A percentile compares a stretch with the other conserved stretches of the same genome.
phyloP scores from a whole-genome alignment of 352 stramenopile genomes.

The Thalassiosira pacifica region DNA sequence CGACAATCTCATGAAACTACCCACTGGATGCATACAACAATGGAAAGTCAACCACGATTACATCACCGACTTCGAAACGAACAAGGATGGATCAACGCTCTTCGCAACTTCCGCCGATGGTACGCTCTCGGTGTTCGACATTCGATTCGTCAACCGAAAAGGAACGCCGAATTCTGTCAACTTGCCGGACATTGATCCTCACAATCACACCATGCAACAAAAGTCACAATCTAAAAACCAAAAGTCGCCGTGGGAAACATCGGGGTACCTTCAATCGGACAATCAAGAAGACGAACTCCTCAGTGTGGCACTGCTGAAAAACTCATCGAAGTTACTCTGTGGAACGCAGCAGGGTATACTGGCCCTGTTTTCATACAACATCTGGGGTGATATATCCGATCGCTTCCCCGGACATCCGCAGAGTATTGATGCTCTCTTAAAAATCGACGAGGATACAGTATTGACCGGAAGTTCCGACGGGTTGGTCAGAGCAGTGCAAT shows the following conservation, averaged over 20 bases:
- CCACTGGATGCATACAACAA: conserved; percentile 84
- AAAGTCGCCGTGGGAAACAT: conserved; percentile 48
- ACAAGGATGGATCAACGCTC: conserved; percentile 89
- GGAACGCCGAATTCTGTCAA: conserved; percentile 42
- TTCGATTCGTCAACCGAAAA: conserved; percentile 79
- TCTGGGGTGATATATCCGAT: conserved; percentile 96
- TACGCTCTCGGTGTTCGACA: conserved; percentile 91
- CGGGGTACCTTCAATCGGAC: conserved; percentile 73
- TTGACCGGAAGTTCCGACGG: conserved; percentile 96
- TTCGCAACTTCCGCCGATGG: conserved; percentile 92
- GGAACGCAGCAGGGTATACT: conserved; percentile 95
- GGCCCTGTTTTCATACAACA: conserved; percentile 94
- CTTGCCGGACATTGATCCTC: conserved; percentile 30
- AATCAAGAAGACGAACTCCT: conserved; percentile 89
- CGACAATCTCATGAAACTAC: conserved; percentile 58
- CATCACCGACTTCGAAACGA: conserved; percentile 92
- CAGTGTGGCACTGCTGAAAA: conserved; percentile 85
- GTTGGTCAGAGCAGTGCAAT: conserved; percentile 94
- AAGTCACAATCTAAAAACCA: conserved; percentile 33
- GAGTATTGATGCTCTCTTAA: conserved; percentile 94
- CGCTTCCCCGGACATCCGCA: conserved; percentile 94
- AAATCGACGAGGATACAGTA: conserved; percentile 97
- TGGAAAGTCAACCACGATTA: conserved; percentile 96
- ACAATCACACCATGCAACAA: conserved; percentile 65
- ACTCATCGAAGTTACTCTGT: conserved; percentile 94